Base-by-base conservation (phyloP, 2,329 filamentous ascomycete genomes). In the Diplocarpon mali region DNA sequence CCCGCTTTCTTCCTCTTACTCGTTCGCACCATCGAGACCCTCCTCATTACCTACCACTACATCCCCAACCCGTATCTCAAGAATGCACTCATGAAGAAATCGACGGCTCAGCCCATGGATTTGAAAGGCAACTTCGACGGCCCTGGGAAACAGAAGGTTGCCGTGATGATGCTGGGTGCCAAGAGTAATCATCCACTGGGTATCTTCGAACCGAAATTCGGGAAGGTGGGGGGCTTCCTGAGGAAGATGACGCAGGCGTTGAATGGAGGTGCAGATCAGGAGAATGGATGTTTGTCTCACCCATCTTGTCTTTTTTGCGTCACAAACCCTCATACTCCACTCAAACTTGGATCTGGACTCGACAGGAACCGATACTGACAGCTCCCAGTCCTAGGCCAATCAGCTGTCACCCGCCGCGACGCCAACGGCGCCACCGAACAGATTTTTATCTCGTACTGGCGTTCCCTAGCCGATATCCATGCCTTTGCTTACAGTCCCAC, bases 401-500 rank as follows among this genome's bases (percentile, higher is more conserved):
- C 46, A 14, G 35, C 20, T 1, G 40, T 49, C 14, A 40, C 32
- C 2, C 46, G 45, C 16, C 44, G 29, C 29, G 50, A 51, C 20
- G 40, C 32, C 1, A 54, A 54, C 34, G 52, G 52, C 13, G 50
- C 47, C 27, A 48, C 20, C 5, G 52, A 54, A 29, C 27, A 45
- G 12, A 27, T 52, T 16, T 39, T 47, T 2, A 46, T 54, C 38
- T 50, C 42, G 2, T 54, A 54, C 40, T 54, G 50, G 50, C 46
- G 52, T 1, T 40, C 30, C 9, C 20, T 54, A 3, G 43, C 49
- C 8, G 50, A 54, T 31, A 50, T 54, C 14, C 52, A 54, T 15
- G 37, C 34, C 20, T 54, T 45, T 20, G 52, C 52, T 12, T 47
- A 52, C 77, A 78, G 60, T 84, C 89, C 9, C 85, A 88, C 0